phyloP scores from a whole-genome alignment of 2,329 filamentous ascomycete genomes.

The Beauveria medogensis region DNA sequence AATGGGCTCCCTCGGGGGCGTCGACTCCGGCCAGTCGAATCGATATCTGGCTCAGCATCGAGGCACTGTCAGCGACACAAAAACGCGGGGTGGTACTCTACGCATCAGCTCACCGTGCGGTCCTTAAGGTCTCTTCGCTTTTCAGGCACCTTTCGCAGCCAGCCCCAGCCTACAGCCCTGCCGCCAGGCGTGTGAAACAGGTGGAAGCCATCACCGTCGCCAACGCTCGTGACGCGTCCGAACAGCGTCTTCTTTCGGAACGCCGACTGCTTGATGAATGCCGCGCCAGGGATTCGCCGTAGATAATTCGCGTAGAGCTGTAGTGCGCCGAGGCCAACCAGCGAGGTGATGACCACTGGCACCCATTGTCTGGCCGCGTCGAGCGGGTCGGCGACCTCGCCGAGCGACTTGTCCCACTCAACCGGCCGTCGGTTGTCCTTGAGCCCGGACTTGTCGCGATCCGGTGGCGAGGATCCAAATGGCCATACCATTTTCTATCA shows the following conservation, averaged over 20 bases:
- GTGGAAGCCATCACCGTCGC: conserved; percentile 93
- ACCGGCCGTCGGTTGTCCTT: conserved; percentile 21
- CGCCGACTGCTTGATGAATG: conserved; percentile 64
- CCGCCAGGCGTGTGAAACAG: conserved; percentile 95
- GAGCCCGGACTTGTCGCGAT: conserved; percentile 16
- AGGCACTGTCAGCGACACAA: not conserved
- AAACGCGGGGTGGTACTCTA: not conserved
- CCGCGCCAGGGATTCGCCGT: conserved; percentile 71
- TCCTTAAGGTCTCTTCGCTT: conserved; percentile 62
- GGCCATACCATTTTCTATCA: conserved; percentile 33
- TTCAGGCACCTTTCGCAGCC: conserved; percentile 67
- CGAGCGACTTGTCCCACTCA: conserved; percentile 33
- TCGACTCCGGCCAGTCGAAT: conserved; percentile 88
- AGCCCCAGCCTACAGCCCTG: conserved; percentile 81
- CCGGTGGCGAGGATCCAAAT: conserved; percentile 23
- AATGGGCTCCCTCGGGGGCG: conserved; percentile 87
- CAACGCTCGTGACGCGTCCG: conserved; percentile 84
- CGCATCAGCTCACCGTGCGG: conserved; percentile 56
- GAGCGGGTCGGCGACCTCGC: conserved; percentile 21
- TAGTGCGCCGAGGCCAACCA: conserved; percentile 29
- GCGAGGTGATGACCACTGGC: conserved; percentile 29
- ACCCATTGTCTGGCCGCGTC: conserved; percentile 31
- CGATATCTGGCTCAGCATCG: conserved; percentile 53
- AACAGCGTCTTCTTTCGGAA: conserved; percentile 72
- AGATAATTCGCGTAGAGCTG: conserved; percentile 67